Percentiles rank a stretch among this genome's conserved stretches.
These are phyloP conservation scores for Globisporangium viniferum DNA, from an alignment of 352 stramenopile species.

Conservation along the genomic window DNA sequence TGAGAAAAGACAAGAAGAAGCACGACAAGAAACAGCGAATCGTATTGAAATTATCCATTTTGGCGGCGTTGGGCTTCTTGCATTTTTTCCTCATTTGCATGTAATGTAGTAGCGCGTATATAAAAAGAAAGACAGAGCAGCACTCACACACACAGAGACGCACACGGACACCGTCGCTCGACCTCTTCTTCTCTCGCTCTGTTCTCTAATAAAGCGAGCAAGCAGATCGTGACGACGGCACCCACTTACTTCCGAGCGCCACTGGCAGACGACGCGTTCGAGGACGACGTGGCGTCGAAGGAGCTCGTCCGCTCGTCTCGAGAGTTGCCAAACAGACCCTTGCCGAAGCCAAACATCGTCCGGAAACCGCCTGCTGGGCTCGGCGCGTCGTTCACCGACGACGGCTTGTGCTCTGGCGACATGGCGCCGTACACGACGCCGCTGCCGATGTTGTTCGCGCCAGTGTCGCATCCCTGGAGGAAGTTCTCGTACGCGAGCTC, in stretches of 20 bases:
- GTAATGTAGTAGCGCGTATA: constrained; percentile 9
- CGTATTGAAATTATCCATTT: not conserved
- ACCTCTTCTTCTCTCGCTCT: constrained; percentile 1
- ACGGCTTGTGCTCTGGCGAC: constrained; percentile 32
- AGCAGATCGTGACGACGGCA: not conserved
- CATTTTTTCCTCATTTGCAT: not conserved
- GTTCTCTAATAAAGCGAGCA: constrained; percentile 14
- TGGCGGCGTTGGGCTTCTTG: not conserved
- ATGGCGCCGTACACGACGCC: constrained; percentile 20
- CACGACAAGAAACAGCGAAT: not conserved
- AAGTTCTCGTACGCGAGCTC: constrained; percentile 78
- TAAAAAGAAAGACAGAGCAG: constrained; percentile 16
- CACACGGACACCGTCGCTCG: constrained; percentile 3
- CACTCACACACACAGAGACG: constrained; percentile 15
- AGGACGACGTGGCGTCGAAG: constrained; percentile 39
- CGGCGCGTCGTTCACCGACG: constrained; percentile 29
- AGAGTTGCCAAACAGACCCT: constrained; percentile 53
- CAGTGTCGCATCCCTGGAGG: constrained; percentile 52
- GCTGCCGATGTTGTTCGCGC: constrained; percentile 21
- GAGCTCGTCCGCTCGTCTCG: constrained; percentile 58
- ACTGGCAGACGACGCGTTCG: constrained; percentile 13
- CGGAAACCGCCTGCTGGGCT: constrained; percentile 42
- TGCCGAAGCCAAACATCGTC: constrained; percentile 71
- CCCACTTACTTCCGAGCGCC: constrained; percentile 12
- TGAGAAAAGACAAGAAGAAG: not conserved